A percentile compares a stretch with the other conserved stretches of the same genome.
phyloP scores from a whole-genome alignment of 2,329 filamentous ascomycete species.

The Didymella lethalis region DNA sequence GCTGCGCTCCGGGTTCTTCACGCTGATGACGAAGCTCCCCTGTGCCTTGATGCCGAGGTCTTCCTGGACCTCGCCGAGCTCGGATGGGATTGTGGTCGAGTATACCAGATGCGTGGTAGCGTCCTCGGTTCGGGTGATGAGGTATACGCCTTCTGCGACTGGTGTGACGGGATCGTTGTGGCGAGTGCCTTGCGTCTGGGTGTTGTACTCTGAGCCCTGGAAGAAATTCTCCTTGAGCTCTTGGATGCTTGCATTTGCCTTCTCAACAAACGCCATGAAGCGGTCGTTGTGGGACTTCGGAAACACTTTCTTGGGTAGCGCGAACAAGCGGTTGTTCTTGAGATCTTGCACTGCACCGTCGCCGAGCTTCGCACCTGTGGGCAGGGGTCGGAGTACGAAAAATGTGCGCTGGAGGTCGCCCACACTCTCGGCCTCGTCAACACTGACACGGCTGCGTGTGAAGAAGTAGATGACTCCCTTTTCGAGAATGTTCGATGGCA shows the following conservation, averaged over 20 bases:
- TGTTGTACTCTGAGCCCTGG: slow-evolving; percentile 71
- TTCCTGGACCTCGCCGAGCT: slow-evolving; percentile 75
- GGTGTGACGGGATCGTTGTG: slow-evolving; percentile 74
- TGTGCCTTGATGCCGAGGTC: slow-evolving; percentile 75
- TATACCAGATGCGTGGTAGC: slow-evolving; percentile 81
- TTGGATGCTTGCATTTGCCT: slow-evolving; percentile 69
- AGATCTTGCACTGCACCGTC: slow-evolving; percentile 64
- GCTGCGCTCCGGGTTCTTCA: slow-evolving; percentile 78
- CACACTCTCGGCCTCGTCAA: slow-evolving; percentile 73
- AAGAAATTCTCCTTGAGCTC: slow-evolving; percentile 78
- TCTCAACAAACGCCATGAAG: slow-evolving; percentile 86
- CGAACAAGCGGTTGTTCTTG: slow-evolving; percentile 73
- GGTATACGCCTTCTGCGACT: slow-evolving; percentile 86
- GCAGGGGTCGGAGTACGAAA: slow-evolving; percentile 79
- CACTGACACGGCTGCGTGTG: slow-evolving; percentile 77
- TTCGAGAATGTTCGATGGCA: slow-evolving; percentile 74
- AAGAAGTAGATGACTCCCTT: slow-evolving; percentile 95
- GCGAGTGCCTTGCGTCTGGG: slow-evolving; percentile 75
- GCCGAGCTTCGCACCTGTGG: slow-evolving; percentile 71
- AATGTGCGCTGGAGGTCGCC: slow-evolving; percentile 79
- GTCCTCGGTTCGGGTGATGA: slow-evolving; percentile 72
- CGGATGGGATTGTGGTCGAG: slow-evolving; percentile 74
- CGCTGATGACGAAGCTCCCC: slow-evolving; percentile 79
- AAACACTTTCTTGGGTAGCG: slow-evolving; percentile 84
- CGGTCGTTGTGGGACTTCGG: slow-evolving; percentile 72